Evolutionary conservation across 208 protist genomes (phyloP).

Genomic region (Leishmania turanica): DNA sequence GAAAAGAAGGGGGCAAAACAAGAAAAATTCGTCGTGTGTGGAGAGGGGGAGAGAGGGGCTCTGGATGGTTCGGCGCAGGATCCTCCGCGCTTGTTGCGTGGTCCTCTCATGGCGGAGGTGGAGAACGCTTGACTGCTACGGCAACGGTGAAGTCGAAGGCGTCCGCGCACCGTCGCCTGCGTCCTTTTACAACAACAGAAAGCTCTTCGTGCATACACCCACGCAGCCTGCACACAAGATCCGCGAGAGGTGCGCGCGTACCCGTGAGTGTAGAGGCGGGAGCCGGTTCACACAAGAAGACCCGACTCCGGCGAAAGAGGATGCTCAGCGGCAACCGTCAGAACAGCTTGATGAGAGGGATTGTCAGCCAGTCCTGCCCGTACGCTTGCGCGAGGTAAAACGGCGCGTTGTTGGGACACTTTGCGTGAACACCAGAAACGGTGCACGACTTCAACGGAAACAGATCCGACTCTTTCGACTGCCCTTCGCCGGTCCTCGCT

Average conservation of each 20-base stretch:
- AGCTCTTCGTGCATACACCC: neutral
- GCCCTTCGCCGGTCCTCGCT: constrained; percentile 48
- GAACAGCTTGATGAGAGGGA: constrained; percentile 69
- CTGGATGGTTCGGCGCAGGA: neutral
- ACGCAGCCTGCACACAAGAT: neutral
- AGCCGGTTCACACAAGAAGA: neutral
- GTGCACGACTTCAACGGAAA: constrained; percentile 69
- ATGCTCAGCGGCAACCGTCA: constrained; percentile 10
- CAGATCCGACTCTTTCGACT: constrained; percentile 40
- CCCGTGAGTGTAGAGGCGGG: neutral
- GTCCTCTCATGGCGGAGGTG: neutral
- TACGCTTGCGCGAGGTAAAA: constrained; percentile 74
- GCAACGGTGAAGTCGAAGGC: neutral
- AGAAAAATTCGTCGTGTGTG: constrained; percentile 7
- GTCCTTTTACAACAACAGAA: neutral
- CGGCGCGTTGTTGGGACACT: constrained; percentile 67
- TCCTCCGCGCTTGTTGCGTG: neutral
- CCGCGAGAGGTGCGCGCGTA: neutral
- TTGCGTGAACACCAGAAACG: constrained; percentile 46
- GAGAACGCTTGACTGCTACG: neutral
- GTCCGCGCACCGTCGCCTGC: neutral
- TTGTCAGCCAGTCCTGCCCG: constrained; percentile 70
- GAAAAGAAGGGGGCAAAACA: constrained; percentile 6
- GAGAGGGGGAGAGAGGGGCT: neutral
- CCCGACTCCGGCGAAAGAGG: neutral